Evolutionary conservation across 1,284 basidiomycete genomes (phyloP), one percentile per base, ranked within the genome.

Genomic region (Entoloma clypeatum): DNA sequence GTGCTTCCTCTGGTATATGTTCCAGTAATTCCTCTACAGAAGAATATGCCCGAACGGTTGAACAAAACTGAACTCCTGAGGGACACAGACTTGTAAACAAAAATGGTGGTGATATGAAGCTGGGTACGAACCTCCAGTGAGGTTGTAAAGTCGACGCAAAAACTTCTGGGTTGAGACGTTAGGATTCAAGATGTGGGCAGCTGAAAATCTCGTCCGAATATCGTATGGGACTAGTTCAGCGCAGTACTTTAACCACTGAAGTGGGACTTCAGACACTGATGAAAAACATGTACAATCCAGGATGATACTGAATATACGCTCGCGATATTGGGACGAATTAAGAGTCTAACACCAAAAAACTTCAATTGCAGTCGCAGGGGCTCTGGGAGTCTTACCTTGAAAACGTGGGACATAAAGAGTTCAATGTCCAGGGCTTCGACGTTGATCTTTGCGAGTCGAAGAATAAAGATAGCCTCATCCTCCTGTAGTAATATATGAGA

Each of bases 401-500:
- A 81, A 36, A 92, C 78, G 57, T 91, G 79, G 59, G 80, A 89
- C 60, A 92, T 81, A 26, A 97, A 62, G 3, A 92, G 62, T 54
- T 95, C 91, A 23, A 93, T 79, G 57, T 96, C 92, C 32, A 93
- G 69, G 1, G 82, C 78, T 53, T 92, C 90, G 1, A 90, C 83
- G 47, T 90, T 81, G 31, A 93, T 74, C 49, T 81, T 77, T 29
- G 78, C 77, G 8, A 85, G 65, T 32, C 70, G 72, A 33, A 86
- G 60, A 32, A 86, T 67, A 53, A 86, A 88, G 13, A 80, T 63
- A 9, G 74, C 74, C 14, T 68, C 62, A 25, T 68, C 57, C 36
- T 74, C 71, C 80, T 86, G 49, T 24, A 22, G 9, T n/a, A 7
- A 37, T 7, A 18, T 7, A 25, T 39, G 18, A 36, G 41, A 21